phyloP scores from a whole-genome alignment of 208 protist species.

The Trypanosoma lewisi region DNA sequence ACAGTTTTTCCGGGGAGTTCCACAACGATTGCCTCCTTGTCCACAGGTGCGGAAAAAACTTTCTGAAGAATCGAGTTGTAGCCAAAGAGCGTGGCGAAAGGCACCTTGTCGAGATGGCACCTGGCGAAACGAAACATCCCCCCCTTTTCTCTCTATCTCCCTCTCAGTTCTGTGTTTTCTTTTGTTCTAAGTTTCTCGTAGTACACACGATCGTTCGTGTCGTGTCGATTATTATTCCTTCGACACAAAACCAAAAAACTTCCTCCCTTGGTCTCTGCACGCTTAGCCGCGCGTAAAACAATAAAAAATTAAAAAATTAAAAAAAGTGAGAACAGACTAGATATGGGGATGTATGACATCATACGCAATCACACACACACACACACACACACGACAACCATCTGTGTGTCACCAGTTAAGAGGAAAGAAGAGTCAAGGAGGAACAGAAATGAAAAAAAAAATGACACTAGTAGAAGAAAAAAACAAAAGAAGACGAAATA shows the following conservation, averaged over 20 bases:
- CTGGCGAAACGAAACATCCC: constrained; percentile 42
- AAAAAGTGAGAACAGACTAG: too few relatives aligned
- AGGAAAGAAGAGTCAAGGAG: neutral
- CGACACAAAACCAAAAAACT: too few relatives aligned
- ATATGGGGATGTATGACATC: too few relatives aligned
- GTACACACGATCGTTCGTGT: neutral
- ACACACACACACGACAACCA: neutral
- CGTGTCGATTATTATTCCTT: neutral
- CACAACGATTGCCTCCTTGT: constrained; percentile 61
- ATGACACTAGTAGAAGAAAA: neutral
- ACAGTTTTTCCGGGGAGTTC: constrained; percentile 52
- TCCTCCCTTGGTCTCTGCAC: too few relatives aligned
- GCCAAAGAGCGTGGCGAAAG: constrained; percentile 75
- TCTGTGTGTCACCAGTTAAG: too few relatives aligned
- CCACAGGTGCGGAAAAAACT: constrained; percentile 58
- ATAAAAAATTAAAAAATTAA: too few relatives aligned
- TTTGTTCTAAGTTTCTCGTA: neutral
- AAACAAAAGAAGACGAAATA: too few relatives aligned
- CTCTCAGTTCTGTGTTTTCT: too few relatives aligned
- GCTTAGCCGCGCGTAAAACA: too few relatives aligned
- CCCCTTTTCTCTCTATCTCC: neutral
- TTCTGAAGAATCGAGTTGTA: constrained; percentile 66
- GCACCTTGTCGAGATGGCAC: constrained; percentile 36
- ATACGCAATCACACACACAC: neutral
- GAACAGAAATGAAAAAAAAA: neutral